Evolutionary conservation across 345 rosid species (phyloP), one percentile per base, ranked within the genome.

Genomic region (Abelmoschus esculentus): DNA sequence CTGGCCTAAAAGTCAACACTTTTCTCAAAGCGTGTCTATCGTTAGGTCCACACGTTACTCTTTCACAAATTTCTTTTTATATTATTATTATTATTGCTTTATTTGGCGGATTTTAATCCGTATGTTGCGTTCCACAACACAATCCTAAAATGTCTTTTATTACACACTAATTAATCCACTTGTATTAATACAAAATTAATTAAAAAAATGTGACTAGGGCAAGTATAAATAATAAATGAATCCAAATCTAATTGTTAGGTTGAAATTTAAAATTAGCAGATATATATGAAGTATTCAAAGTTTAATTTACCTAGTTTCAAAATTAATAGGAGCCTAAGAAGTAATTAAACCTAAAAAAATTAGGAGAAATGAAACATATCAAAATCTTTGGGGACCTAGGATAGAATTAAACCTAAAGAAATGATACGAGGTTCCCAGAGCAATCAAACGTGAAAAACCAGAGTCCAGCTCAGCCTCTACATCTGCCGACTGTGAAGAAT

Each of bases 1-100:
- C 9, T 7, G 18, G 62, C 36, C 7, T 67, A 32, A 80, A 83
- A 82, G 86, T 82, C 91, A 89, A 86, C 84, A 72, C 76, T 73
- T 80, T 77, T 72, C 49, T 67, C 67, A 72, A 80, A 46, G 65
- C 76, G 54, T 58, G 14, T 26, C 44, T n/a, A 3, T 0, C 15
- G n/a, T 72, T 18, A 86, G 87, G 84, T 79, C 86, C 89, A 86
- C 87, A 60, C 86, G 86, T 67, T 72, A 15, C 54, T 44, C 44
- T 10, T 6, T 62, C 13, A 4, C 26, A 56, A 56, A 10, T 13
- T 40, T 66, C 18, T 10, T 55, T 4, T 9, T 8, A 34, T 34
- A 18, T 18, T 26, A 15, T 38, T 38, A n/a, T n/a, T n/a, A 69
- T 74, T 47, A 64, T 46, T 47, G 15, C 52, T 49, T 49, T 14